Conservation (phyloP, 2,329 filamentous ascomycete genomes). For the Colletotrichum costaricense region DNA sequence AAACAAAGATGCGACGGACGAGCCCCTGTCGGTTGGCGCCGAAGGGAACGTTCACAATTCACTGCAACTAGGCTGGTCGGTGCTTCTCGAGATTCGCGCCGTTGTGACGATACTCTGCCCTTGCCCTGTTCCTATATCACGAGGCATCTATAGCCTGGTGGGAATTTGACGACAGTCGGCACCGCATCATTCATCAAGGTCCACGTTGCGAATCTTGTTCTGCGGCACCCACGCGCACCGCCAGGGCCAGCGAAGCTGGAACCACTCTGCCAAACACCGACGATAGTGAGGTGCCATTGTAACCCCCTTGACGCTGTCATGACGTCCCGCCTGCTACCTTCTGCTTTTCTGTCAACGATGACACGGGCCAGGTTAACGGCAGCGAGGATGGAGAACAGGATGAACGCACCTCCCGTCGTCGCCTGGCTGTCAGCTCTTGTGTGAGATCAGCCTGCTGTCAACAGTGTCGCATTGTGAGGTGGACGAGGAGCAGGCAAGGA, state of each 20-base stretch:
- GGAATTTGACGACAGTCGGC: background rate
- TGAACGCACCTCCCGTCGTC: background rate
- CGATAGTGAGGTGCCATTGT: slow-evolving; percentile 26
- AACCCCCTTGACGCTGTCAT: slow-evolving; percentile 21
- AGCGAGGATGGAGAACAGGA: background rate
- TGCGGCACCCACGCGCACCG: background rate
- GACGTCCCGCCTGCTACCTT: slow-evolving; percentile 26
- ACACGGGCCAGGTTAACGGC: background rate
- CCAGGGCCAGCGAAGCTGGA: slow-evolving; percentile 2
- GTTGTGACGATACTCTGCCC: background rate
- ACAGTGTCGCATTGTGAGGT: background rate
- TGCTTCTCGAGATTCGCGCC: background rate
- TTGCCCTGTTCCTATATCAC: slow-evolving; percentile 13
- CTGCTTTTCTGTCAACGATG: background rate
- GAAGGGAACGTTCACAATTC: background rate
- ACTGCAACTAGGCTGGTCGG: background rate
- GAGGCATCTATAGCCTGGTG: slow-evolving; percentile 1
- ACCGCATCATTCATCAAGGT: background rate
- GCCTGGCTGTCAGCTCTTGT: background rate
- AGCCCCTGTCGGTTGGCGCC: slow-evolving; percentile 24
- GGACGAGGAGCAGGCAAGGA: background rate
- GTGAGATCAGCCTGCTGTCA: background rate
- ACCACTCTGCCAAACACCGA: background rate
- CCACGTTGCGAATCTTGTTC: background rate
- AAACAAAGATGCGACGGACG: slow-evolving; percentile 18